Percentiles rank a stretch among this genome's conserved stretches.
These are phyloP conservation scores for Saturnispora kantuleensis DNA, from an alignment of 805 yeast species.

Conservation along the genomic window DNA sequence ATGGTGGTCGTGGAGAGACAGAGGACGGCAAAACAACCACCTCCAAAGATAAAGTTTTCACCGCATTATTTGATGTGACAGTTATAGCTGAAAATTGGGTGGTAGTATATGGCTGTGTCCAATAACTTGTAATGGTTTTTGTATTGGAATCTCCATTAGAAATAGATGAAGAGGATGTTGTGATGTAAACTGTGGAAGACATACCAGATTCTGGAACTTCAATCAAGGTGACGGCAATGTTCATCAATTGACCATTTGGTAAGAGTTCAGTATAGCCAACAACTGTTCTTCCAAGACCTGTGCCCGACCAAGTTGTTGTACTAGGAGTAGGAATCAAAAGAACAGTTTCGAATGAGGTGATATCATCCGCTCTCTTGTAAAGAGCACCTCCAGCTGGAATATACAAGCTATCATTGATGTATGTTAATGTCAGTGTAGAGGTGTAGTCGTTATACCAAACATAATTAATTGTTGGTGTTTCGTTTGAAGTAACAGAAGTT, in stretches of 20 bases:
- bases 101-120: no score
- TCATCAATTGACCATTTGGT: not conserved
- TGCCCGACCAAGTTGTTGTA: not conserved
- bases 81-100: no score
- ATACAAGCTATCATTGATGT: not conserved
- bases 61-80: no score
- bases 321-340: conserved; percentile 1
- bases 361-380: conserved; percentile 6
- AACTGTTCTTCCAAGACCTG: not conserved
- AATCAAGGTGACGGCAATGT: not conserved
- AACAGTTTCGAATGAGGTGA: conserved; percentile 3
- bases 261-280: not conserved
- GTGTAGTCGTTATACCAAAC: conserved; percentile 3
- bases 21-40: no score
- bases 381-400: conserved; percentile 3
- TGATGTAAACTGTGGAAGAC: not conserved
- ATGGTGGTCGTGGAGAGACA: no score
- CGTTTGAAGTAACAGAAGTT: not conserved
- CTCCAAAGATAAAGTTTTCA: no score
- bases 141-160: no score
- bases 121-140: no score
- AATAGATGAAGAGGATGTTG: not conserved
- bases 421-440: not conserved
- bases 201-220: not conserved
- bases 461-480: not conserved